A percentile compares a stretch with the other conserved stretches of the same genome.
phyloP scores from a whole-genome alignment of 2,329 filamentous ascomycete species.

The Colletotrichum caudatum region DNA sequence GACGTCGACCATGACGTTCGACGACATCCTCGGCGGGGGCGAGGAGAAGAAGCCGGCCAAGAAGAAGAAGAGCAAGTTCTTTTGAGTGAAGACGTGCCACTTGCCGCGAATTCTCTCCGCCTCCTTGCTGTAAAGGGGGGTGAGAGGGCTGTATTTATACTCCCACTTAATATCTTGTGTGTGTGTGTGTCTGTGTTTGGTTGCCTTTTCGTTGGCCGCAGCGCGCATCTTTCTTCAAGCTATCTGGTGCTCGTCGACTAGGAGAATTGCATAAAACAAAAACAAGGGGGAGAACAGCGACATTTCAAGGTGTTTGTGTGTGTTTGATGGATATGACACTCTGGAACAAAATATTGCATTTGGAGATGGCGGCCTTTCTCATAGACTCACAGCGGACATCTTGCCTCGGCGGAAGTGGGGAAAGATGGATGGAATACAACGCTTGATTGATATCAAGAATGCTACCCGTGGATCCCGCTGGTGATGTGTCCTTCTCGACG shows the following conservation, averaged over 20 bases:
- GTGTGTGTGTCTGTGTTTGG: conserved; percentile 20
- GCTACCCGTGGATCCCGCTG: not conserved
- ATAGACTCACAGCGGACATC: not conserved
- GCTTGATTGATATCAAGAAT: not conserved
- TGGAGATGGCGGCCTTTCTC: not conserved
- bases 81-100: conserved; percentile 44
- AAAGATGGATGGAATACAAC: conserved; percentile 7
- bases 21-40: conserved; percentile 58
- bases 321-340: conserved; percentile 1
- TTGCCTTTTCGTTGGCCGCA: not conserved
- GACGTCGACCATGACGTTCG: conserved; percentile 58
- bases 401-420: not conserved
- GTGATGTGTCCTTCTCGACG: not conserved
- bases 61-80: conserved; percentile 59
- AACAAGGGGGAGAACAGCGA: conserved; percentile 5
- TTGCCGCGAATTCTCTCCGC: not conserved
- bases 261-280: conserved; percentile 15
- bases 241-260: conserved; percentile 10
- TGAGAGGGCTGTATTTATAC: conserved; percentile 35
- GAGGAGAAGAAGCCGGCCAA: conserved; percentile 49
- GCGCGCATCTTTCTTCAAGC: conserved; percentile 4
- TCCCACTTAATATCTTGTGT: conserved; percentile 24
- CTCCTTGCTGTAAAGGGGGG: not conserved
- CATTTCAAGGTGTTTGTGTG: not conserved
- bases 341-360: not conserved